Evolutionary conservation across 257 asterid genomes (phyloP).

Genomic region (Ligustrum vulgare): DNA sequence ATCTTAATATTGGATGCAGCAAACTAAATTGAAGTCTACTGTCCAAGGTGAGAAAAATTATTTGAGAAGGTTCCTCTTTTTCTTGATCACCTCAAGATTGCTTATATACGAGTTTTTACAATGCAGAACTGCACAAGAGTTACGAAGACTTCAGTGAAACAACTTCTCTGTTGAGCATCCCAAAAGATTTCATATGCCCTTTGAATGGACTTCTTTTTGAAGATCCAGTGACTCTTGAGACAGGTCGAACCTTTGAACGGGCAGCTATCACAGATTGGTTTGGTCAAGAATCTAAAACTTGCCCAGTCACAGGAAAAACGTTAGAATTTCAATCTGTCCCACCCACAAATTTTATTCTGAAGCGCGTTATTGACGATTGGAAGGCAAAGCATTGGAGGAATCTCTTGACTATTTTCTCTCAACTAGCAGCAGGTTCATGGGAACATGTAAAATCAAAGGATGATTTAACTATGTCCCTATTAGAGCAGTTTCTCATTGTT

Average conservation of each 20-base stretch:
- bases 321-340: conserved; percentile 54
- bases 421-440: conserved; percentile 20
- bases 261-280: conserved; percentile 64
- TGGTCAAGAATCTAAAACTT: conserved; percentile 46
- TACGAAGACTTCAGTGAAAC: conserved; percentile 17
- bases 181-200: conserved; percentile 66
- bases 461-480: conserved; percentile 33
- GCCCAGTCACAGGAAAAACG: conserved; percentile 61
- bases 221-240: conserved; percentile 79
- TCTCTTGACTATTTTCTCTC: conserved; percentile 42
- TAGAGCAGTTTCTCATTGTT: conserved; percentile 48
- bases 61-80: neutral
- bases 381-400: conserved; percentile 43
- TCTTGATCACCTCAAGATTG: neutral
- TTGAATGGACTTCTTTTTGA: conserved; percentile 56
- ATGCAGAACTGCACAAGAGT: conserved; percentile 38
- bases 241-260: conserved; percentile 75
- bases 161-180: conserved; percentile 38
- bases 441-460: conserved; percentile 28
- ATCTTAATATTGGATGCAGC: conserved; percentile 38
- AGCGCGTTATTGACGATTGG: conserved; percentile 65
- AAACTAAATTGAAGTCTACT: conserved; percentile 28
- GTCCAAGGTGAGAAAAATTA: conserved; percentile 36
- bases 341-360: conserved; percentile 54
- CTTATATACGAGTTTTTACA: conserved; percentile 13